Percentiles rank a stretch among this genome's conserved stretches.
phyloP scores from a whole-genome alignment of 345 rosid species.

The Acer negundo region DNA sequence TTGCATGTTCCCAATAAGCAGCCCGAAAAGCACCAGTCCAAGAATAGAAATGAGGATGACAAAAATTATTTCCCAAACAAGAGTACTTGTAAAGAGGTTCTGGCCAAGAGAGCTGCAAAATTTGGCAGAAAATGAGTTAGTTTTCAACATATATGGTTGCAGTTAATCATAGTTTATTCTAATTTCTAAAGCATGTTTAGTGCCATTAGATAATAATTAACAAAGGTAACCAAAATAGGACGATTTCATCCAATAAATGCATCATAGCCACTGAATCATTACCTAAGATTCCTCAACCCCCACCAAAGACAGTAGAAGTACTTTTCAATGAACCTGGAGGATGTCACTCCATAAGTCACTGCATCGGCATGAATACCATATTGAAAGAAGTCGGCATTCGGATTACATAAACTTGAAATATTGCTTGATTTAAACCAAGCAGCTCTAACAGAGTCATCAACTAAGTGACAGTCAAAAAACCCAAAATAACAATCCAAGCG shows the following conservation, averaged over 20 bases:
- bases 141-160: not conserved
- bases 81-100: slow-evolving; percentile 43
- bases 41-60: slow-evolving; percentile 39
- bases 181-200: not conserved
- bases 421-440: slow-evolving; percentile 40
- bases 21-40: slow-evolving; percentile 50
- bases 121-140: slow-evolving; percentile 5
- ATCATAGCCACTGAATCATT: not conserved
- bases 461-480: slow-evolving; percentile 36
- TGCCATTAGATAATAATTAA: not conserved
- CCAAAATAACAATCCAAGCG: slow-evolving; percentile 25
- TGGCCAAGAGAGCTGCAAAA: slow-evolving; percentile 49
- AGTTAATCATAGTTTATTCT: not conserved
- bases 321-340: slow-evolving; percentile 38
- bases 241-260: not conserved
- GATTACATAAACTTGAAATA: slow-evolving; percentile 34
- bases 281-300: slow-evolving; percentile 56
- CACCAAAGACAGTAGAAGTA: slow-evolving; percentile 56
- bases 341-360: slow-evolving; percentile 30
- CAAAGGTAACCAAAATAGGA: not conserved
- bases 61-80: slow-evolving; percentile 44
- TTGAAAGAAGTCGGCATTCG: slow-evolving; percentile 20
- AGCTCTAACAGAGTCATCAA: slow-evolving; percentile 23
- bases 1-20: slow-evolving; percentile 61
- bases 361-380: slow-evolving; percentile 53